Evolutionary conservation across 1,139 yeast species (phyloP).

Genomic region (Lodderomyces parapsilosis): DNA sequence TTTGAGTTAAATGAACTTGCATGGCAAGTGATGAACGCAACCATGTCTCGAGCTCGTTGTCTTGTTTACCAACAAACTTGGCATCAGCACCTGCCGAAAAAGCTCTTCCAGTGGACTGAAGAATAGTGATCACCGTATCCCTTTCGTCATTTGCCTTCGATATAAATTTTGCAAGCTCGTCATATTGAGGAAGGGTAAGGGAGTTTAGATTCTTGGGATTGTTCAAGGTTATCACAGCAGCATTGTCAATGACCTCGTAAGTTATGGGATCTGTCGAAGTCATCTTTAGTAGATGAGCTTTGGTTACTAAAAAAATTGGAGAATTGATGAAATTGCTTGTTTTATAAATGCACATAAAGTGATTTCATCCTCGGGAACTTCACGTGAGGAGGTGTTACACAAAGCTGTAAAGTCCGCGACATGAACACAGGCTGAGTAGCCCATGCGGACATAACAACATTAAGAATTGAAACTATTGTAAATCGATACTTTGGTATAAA

Average conservation of each 20-base stretch:
- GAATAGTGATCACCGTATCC: slow-evolving; percentile 61
- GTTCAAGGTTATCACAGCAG: slow-evolving; percentile 66
- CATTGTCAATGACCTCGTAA: slow-evolving; percentile 52
- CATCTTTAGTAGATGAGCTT: slow-evolving; percentile 1
- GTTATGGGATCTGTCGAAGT: slow-evolving; percentile 11
- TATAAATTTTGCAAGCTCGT: slow-evolving; percentile 57
- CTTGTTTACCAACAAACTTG: slow-evolving; percentile 22
- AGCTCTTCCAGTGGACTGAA: slow-evolving; percentile 71
- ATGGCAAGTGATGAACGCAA: slow-evolving; percentile 60
- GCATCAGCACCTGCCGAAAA: slow-evolving; percentile 84
- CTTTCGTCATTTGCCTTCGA: slow-evolving; percentile 66
- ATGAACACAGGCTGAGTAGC: too few species aligned
- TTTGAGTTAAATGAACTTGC: slow-evolving; percentile 65
- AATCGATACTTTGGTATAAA: too few species aligned
- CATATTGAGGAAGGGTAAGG: slow-evolving; percentile 63
- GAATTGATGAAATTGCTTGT: too few species aligned
- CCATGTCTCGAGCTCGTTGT: slow-evolving; percentile 53
- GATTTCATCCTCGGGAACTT: too few species aligned
- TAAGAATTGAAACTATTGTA: too few species aligned
- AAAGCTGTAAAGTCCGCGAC: too few species aligned
- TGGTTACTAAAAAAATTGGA: too few species aligned
- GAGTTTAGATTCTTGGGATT: slow-evolving; percentile 67
- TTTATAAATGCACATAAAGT: too few species aligned
- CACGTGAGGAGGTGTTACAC: not conserved
- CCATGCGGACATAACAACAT: too few species aligned